Percentiles rank a stretch among this genome's conserved stretches.
phyloP scores from a whole-genome alignment of 1,284 basidiomycete genomes.

The Ustilago xerochloae region DNA sequence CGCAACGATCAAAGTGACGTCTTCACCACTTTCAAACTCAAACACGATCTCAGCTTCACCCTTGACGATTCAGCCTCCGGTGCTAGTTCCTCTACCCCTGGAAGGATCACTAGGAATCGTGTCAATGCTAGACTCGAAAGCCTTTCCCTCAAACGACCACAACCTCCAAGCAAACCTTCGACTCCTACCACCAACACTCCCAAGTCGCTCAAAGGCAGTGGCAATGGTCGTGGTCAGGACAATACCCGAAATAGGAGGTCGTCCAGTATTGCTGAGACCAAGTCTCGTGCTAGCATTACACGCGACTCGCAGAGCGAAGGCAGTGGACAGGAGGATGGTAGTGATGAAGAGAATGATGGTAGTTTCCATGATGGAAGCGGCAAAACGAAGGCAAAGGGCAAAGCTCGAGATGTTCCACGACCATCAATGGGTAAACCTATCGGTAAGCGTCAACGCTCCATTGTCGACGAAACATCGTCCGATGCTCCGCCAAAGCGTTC shows the following conservation, averaged over 20 bases:
- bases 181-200: conserved; percentile 13
- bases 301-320: conserved; percentile 5
- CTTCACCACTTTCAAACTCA: conserved; percentile 50
- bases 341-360: conserved; percentile 5
- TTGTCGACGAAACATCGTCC: conserved; percentile 12
- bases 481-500: conserved; percentile 19
- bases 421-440: conserved; percentile 5
- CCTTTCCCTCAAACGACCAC: conserved; percentile 39
- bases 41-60: conserved; percentile 47
- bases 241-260: conserved; percentile 14
- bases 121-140: conserved; percentile 46
- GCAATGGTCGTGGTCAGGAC: conserved; percentile 2
- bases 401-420: background rate
- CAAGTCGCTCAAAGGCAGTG: conserved; percentile 9
- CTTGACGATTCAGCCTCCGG: conserved; percentile 20
- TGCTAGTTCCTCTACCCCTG: conserved; percentile 15
- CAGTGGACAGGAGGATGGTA: conserved; percentile 11
- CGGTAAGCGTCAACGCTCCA: conserved; percentile 9
- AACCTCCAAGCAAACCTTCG: conserved; percentile 22
- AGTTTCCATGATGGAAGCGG: background rate
- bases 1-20: conserved; percentile 51
- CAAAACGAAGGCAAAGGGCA: conserved; percentile 9
- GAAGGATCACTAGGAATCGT: conserved; percentile 47
- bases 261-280: conserved; percentile 16
- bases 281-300: conserved; percentile 1